phyloP scores from a whole-genome alignment of 192 early-diverging fungal genomes.

The Rhizoclosmatium sp. region DNA sequence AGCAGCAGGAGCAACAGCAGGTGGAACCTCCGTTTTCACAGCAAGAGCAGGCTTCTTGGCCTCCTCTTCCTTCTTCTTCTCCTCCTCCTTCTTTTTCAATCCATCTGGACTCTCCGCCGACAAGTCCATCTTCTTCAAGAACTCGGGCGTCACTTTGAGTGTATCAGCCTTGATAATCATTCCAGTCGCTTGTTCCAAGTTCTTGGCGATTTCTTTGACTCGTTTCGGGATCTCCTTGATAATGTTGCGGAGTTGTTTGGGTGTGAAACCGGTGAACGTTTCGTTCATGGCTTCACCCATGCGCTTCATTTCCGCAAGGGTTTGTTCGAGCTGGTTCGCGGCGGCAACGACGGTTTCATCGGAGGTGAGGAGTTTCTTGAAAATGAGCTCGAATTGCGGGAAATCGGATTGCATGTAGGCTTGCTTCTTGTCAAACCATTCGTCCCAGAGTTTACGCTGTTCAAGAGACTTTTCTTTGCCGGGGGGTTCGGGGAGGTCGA shows the following conservation, averaged over 20 bases:
- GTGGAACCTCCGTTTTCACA: neutral
- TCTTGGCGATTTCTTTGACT: slow-evolving; percentile 55
- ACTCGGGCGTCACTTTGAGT: slow-evolving; percentile 59
- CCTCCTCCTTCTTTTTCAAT: slow-evolving; percentile 14
- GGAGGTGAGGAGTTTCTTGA: slow-evolving; percentile 47
- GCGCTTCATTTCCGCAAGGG: slow-evolving; percentile 54
- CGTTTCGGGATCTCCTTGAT: slow-evolving; percentile 53
- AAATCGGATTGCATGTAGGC: slow-evolving; percentile 55
- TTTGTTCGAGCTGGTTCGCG: slow-evolving; percentile 52
- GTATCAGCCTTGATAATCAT: slow-evolving; percentile 60
- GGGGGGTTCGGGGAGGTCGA: slow-evolving; percentile 53
- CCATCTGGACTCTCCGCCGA: slow-evolving; percentile 27
- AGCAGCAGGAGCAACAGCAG: neutral
- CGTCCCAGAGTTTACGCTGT: slow-evolving; percentile 55
- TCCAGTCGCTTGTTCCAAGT: slow-evolving; percentile 50
- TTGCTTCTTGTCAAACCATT: slow-evolving; percentile 48
- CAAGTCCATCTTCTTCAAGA: slow-evolving; percentile 54
- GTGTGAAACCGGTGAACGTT: slow-evolving; percentile 47
- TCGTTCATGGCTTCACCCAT: slow-evolving; percentile 54
- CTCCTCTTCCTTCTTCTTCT: neutral
- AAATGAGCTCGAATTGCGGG: slow-evolving; percentile 58
- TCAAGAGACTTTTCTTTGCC: slow-evolving; percentile 48
- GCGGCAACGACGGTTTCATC: slow-evolving; percentile 44
- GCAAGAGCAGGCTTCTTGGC: neutral
- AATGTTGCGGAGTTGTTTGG: slow-evolving; percentile 50